Evolutionary conservation across 176 grass and related monocot species (phyloP), one percentile per base, ranked within the genome.

Genomic region (Musa schizocarpa): DNA sequence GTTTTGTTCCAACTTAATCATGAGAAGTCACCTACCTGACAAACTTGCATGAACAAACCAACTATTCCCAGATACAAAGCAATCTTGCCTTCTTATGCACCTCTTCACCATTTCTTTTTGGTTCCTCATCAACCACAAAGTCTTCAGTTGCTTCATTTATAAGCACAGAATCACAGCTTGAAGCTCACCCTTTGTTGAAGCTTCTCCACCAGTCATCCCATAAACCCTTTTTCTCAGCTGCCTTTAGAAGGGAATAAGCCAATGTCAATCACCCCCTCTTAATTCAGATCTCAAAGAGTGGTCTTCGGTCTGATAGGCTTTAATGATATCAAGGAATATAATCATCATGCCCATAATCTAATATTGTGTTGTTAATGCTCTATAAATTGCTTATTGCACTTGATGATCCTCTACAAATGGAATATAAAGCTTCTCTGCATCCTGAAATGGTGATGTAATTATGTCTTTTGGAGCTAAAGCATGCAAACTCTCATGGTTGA

Each of bases 111-210:
- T 76, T 64, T 70, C 25, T 20, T 76, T 76, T 64, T 70, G 34
- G 19, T 75, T 63, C 71, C 82, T 84, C 61, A 81, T 80, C 69
- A 61, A 50, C 62, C 68, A 68, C 84, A 75, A 55, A 59, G 58
- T 56, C 69, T 26, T 78, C 63, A 78, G 75, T 92, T 89, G 88
- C 90, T 84, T 84, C 73, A 76, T 62, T 13, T 74, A 80, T 86
- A 92, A 89, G 86, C 73, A 82, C 78, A 82, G 86, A 82, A 88
- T 86, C 89, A 74, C 66, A 86, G 68, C 78, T 76, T 58, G 81
- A 58, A 78, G 76, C 78, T 76, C 11, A 51, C 71, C 85, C 50
- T 74, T 53, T 74, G 72, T 13, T 74, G 50, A 79, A 70, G 77
- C 26, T 27, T 79, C 27, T 29, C 75, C 61, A 53, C 75, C 74